Percentiles rank a stretch among this genome's conserved stretches.
These are phyloP conservation scores for Cynara cardunculus DNA, from an alignment of 129 eudicot species.

Conservation along the genomic window DNA sequence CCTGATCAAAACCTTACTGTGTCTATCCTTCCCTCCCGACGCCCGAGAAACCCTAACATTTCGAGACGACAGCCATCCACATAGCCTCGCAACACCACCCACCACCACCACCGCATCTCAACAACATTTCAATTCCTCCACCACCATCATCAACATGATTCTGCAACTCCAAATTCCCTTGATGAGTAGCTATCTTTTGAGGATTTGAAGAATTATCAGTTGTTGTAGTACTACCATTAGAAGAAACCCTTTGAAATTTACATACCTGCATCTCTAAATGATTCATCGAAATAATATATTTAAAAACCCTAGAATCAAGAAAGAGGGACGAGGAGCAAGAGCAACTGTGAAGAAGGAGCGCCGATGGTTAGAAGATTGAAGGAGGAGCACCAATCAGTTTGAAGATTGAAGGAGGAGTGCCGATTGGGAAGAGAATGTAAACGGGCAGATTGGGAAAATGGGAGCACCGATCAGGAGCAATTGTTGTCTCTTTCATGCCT, in stretches of 20 bases:
- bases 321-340: too few relatives aligned
- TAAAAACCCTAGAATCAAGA: too few relatives aligned
- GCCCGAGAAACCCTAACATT: constrained; percentile 97
- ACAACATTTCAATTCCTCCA: constrained; percentile 22
- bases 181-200: constrained; percentile 7
- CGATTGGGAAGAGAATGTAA: too few relatives aligned
- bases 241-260: constrained; percentile 55
- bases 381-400: too few relatives aligned
- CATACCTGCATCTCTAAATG: constrained; percentile 50
- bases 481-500: too few relatives aligned
- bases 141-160: constrained; percentile 35
- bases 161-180: constrained; percentile 23
- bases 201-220: constrained; percentile 28
- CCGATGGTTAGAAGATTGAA: too few relatives aligned
- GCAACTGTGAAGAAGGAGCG: too few relatives aligned
- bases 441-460: too few relatives aligned
- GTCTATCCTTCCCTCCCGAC: constrained; percentile 90
- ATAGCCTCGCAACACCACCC: constrained; percentile 44
- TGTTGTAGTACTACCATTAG: constrained; percentile 30
- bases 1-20: constrained; percentile 83
- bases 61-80: constrained; percentile 74
- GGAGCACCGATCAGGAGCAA: too few relatives aligned
- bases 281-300: too few relatives aligned
- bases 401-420: too few relatives aligned
- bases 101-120: constrained; percentile 19